These are phyloP conservation scores for Pseudogymnoascus sp. DNA, from an alignment of 2,329 filamentous ascomycete species.

Conservation along the genomic window DNA sequence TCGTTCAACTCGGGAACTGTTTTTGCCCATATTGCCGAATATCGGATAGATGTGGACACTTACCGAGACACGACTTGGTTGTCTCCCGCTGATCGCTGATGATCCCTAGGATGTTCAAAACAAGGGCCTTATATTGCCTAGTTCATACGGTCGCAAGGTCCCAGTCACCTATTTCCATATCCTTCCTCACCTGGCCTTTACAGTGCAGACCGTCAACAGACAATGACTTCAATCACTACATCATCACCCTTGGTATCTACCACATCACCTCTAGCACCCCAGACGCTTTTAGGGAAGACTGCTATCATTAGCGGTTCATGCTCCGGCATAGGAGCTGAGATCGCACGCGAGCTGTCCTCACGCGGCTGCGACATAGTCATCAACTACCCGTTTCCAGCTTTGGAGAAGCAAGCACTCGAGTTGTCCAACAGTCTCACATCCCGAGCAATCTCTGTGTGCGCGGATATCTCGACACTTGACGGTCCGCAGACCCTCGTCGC, in stretches of 20 bases:
- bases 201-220: background rate
- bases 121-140: background rate
- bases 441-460: constrained; percentile 32
- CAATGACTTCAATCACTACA: background rate
- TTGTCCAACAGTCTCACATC: constrained; percentile 25
- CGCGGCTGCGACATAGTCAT: constrained; percentile 39
- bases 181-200: background rate
- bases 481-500: constrained; percentile 32
- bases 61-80: background rate
- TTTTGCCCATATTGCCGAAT: background rate
- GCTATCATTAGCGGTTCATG: constrained; percentile 41
- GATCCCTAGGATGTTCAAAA: background rate
- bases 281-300: constrained; percentile 43
- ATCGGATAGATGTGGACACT: background rate
- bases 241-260: background rate
- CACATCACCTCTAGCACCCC: constrained; percentile 16
- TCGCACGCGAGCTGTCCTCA: constrained; percentile 35
- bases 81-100: background rate
- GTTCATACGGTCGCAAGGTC: background rate
- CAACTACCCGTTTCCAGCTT: constrained; percentile 36
- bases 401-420: constrained; percentile 25
- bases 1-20: background rate
- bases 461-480: constrained; percentile 32
- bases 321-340: constrained; percentile 38
- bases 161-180: background rate